Evolutionary conservation across 768 basidiomycete species (phyloP).

Genomic region (Boletus insuetus): DNA sequence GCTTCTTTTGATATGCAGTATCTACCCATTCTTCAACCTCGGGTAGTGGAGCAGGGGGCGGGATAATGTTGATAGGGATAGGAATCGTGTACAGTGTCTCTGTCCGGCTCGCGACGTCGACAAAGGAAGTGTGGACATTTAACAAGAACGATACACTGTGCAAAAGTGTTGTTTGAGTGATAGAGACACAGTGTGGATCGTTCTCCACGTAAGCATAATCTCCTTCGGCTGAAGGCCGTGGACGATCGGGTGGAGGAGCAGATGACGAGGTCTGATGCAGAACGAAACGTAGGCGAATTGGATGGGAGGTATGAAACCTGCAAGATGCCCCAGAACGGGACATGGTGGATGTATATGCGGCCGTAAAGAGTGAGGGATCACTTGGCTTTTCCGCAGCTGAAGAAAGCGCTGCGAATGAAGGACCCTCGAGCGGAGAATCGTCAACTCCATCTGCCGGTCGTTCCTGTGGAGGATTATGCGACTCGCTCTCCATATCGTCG

Average conservation of each 20-base stretch:
- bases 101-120: constrained; percentile 63
- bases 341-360: constrained; percentile 53
- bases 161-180: constrained; percentile 78
- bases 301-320: constrained; percentile 75
- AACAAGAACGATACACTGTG: constrained; percentile 82
- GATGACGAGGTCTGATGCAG: constrained; percentile 62
- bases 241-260: constrained; percentile 47
- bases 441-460: constrained; percentile 10
- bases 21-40: constrained; percentile 72
- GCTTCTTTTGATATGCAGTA: constrained; percentile 82
- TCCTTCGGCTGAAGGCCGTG: constrained; percentile 40
- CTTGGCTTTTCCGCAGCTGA: constrained; percentile 28
- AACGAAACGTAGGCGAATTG: constrained; percentile 76
- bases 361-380: constrained; percentile 41
- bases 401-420: constrained; percentile 28
- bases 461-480: constrained; percentile 28
- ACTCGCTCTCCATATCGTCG: constrained; percentile 33
- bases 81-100: constrained; percentile 63
- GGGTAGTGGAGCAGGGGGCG: constrained; percentile 75
- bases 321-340: constrained; percentile 90
- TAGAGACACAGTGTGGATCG: constrained; percentile 67
- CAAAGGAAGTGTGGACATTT: constrained; percentile 72
- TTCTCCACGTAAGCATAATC: constrained; percentile 49
- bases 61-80: constrained; percentile 70
- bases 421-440: constrained; percentile 27